A percentile compares a stretch with the other conserved stretches of the same genome.
Evolutionary conservation across 768 basidiomycete species (phyloP).

Genomic region (Boletellus emodensis): DNA sequence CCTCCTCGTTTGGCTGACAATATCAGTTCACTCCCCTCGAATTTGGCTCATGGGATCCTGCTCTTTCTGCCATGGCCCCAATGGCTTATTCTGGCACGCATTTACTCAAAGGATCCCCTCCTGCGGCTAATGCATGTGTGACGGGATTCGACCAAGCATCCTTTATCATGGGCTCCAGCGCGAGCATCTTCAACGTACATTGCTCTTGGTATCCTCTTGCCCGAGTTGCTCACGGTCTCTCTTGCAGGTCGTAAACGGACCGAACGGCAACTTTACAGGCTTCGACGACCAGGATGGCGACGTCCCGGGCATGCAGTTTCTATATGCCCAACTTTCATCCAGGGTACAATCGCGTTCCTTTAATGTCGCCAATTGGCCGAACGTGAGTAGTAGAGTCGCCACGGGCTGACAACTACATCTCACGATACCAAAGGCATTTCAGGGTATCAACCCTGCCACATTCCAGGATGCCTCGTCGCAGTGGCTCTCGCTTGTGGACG

Average conservation of each 20-base stretch:
- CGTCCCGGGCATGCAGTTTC: conserved; percentile 36
- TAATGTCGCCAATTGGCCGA: conserved; percentile 70
- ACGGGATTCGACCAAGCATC: conserved; percentile 70
- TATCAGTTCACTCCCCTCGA: conserved; percentile 58
- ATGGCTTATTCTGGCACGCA: conserved; percentile 62
- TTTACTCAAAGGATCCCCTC: conserved; percentile 45
- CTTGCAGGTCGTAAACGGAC: conserved; percentile 46
- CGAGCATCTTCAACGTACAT: conserved; percentile 61
- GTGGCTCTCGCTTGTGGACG: conserved; percentile 67
- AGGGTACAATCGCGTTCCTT: conserved; percentile 47
- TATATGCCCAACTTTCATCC: conserved; percentile 46
- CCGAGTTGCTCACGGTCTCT: background rate
- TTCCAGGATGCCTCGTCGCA: conserved; percentile 51
- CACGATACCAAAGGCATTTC: conserved; percentile 39
- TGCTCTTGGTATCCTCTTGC: background rate
- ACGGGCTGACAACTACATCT: background rate
- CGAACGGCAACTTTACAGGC: conserved; percentile 33
- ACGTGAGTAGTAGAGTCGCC: conserved; percentile 25
- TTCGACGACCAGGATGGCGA: conserved; percentile 13
- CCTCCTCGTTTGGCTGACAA: background rate
- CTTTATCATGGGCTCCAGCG: conserved; percentile 74
- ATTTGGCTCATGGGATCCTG: conserved; percentile 72
- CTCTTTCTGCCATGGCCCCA: conserved; percentile 65
- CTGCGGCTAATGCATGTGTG: conserved; percentile 58
- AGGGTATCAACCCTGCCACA: conserved; percentile 43